Base-by-base conservation (phyloP, 2,329 filamentous ascomycete species). In the Verticillium nubilum region DNA sequence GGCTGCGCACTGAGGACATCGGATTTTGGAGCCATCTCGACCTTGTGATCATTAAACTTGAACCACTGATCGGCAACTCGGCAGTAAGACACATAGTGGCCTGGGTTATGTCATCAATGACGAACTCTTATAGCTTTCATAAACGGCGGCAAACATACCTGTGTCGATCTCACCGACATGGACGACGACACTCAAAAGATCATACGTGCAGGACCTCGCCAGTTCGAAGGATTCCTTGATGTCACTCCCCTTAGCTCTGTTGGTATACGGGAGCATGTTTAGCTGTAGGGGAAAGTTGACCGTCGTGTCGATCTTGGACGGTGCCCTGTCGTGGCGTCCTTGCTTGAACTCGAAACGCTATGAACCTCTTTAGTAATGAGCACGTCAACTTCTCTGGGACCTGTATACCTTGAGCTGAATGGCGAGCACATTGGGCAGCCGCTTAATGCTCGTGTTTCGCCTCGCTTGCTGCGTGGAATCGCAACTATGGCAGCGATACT, bases 121-220 rank as follows among this genome's bases (percentile, higher is more conserved):
- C n/a, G 37, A 47, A n/a, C 17, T 5, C 9, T 28, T 15, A 23
- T 13, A 10, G n/a, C 19, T 42, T 53, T 27, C 58, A 57, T 53
- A 54, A 52, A 42, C 59, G 52, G 23, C 7, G 3, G 33, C 15
- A 69, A 96, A 97, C 70, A 97, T 92, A 17, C 93, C 94, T 1
- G 91, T 92, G 67, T 97, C 92, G 60, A 97, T 89, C 73, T 94
- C 92, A 57, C 94, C 94, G 61, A 96, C 91, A 69, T 98, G 94
- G 42, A 97, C 93, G 25, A 98, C 89, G 2, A 97, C 93, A 63
- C 90, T 92, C 19, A 93, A 83, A 1, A 98, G 83, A 66, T 97
- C 92, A 72, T 97, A 98, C 5, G 89, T 86, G 68, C 90, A 92
- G 5, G 84, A 87, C 66, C 85, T 78, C 58, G 80, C 81, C 19